phyloP scores from a whole-genome alignment of 169 alveolate species.

The Eimeria necatrix region DNA sequence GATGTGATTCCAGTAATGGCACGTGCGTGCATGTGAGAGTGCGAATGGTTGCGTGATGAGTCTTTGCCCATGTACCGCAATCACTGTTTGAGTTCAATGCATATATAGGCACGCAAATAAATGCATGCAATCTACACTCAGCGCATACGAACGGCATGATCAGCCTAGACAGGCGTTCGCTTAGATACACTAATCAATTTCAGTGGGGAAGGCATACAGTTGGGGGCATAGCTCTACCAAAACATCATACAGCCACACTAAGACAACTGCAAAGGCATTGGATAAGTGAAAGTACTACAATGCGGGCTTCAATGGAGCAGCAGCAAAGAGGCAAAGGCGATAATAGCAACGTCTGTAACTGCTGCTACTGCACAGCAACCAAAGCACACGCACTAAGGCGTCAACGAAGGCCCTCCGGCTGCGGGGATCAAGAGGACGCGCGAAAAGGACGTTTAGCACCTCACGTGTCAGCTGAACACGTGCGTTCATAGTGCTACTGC shows the following conservation, averaged over 20 bases:
- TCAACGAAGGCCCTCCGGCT: slow-evolving; percentile 48
- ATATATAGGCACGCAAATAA: no score
- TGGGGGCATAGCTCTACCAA: no score
- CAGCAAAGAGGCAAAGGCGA: background rate
- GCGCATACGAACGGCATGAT: no score
- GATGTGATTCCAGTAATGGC: no score
- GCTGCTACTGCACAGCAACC: background rate
- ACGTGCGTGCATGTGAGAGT: no score
- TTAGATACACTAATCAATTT: no score
- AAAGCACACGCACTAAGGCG: background rate
- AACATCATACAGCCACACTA: background rate
- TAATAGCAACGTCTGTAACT: background rate
- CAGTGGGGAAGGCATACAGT: no score
- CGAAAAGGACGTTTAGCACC: slow-evolving; percentile 27
- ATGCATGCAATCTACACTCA: no score
- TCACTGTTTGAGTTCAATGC: no score
- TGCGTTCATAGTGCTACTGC: slow-evolving; percentile 44
- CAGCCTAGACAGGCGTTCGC: no score
- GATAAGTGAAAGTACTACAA: background rate
- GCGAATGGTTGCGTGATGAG: no score
- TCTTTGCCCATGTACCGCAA: no score
- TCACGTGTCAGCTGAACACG: slow-evolving; percentile 48
- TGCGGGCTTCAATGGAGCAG: background rate
- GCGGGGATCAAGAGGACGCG: slow-evolving; percentile 37
- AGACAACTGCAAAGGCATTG: background rate